Conservation (phyloP, 768 basidiomycete genomes). For the Phallus indusiatus region DNA sequence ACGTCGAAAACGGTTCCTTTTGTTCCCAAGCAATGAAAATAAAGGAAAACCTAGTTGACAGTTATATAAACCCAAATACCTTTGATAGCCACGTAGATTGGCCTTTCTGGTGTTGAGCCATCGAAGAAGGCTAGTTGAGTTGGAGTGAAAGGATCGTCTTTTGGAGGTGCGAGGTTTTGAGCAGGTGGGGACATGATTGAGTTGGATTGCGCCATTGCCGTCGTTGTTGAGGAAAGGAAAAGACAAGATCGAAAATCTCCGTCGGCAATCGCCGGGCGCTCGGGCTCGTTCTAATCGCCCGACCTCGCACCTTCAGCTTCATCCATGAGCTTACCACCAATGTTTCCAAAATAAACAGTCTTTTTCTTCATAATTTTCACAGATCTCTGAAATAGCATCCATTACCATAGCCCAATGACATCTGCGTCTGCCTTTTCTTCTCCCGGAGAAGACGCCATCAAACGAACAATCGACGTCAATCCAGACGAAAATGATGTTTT, state of each 20-base stretch:
- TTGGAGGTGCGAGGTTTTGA: slow-evolving; percentile 56
- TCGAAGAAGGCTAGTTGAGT: slow-evolving; percentile 61
- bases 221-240: neutral
- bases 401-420: neutral
- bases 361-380: no score
- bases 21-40: neutral
- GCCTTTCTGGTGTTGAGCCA: slow-evolving; percentile 52
- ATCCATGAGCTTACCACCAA: no score
- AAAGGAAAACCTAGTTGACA: slow-evolving; percentile 2
- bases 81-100: slow-evolving; percentile 92
- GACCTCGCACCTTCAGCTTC: neutral
- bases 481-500: slow-evolving; percentile 25
- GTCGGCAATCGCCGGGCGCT: slow-evolving; percentile 4
- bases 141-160: slow-evolving; percentile 67
- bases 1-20: slow-evolving; percentile 89
- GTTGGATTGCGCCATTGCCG: slow-evolving; percentile 1
- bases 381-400: no score
- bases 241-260: neutral
- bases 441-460: slow-evolving; percentile 56
- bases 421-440: slow-evolving; percentile 35
- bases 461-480: slow-evolving; percentile 40
- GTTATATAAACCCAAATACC: slow-evolving; percentile 32
- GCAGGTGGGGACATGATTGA: slow-evolving; percentile 63
- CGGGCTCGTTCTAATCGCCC: neutral
- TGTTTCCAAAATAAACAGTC: no score